Evolutionary conservation across 805 yeast genomes (phyloP).

Genomic region (Kuraishia cidri): DNA sequence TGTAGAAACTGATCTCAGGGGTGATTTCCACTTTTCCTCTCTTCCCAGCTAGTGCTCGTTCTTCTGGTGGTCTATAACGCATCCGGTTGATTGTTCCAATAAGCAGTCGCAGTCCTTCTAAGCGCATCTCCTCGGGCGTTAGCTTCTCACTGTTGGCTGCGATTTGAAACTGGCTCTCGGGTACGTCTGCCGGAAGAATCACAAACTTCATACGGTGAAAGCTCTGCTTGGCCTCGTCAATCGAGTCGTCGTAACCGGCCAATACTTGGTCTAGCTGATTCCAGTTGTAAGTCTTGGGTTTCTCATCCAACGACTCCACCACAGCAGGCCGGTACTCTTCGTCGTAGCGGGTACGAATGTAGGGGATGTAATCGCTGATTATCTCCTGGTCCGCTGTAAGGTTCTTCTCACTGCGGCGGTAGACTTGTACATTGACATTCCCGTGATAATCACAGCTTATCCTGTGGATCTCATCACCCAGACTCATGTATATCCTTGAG

Average conservation of each 20-base stretch:
- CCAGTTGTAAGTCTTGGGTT: constrained; percentile 67
- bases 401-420: constrained; percentile 24
- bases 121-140: constrained; percentile 76
- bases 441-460: constrained; percentile 67
- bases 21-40: constrained; percentile 36
- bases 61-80: constrained; percentile 33
- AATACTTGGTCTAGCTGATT: constrained; percentile 81
- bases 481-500: constrained; percentile 61
- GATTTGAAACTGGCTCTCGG: constrained; percentile 34
- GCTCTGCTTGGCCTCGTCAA: constrained; percentile 42
- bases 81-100: constrained; percentile 56
- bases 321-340: constrained; percentile 49
- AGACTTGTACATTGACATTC: constrained; percentile 71
- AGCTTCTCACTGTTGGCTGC: constrained; percentile 42
- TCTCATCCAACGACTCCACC: constrained; percentile 44
- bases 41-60: constrained; percentile 20
- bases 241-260: constrained; percentile 84
- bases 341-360: constrained; percentile 74
- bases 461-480: constrained; percentile 82
- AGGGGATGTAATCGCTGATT: constrained; percentile 30
- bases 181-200: constrained; percentile 68
- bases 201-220: constrained; percentile 75
- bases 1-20: constrained; percentile 80
- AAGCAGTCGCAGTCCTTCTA: constrained; percentile 79
- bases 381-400: constrained; percentile 11